A percentile compares a stretch with the other conserved stretches of the same genome.
Evolutionary conservation across 2,329 filamentous ascomycete species (phyloP).

Genomic region (Domatiomyces catenatus): DNA sequence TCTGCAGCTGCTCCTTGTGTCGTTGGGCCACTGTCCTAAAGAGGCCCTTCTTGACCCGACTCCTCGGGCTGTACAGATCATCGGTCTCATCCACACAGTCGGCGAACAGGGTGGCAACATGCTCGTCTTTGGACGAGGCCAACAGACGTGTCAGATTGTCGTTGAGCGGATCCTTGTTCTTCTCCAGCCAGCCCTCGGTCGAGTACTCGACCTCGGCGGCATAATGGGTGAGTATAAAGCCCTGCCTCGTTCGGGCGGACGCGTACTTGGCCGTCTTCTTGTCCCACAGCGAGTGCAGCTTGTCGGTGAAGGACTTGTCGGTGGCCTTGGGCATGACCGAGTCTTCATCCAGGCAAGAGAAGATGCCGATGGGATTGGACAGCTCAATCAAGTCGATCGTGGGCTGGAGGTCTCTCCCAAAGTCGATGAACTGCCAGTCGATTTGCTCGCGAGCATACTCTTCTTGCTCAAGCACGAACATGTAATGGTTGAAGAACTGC

Average conservation of each 20-base stretch:
- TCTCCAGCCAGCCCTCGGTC: conserved; percentile 88
- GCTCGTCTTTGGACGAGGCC: conserved; percentile 63
- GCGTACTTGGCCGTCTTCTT: conserved; percentile 90
- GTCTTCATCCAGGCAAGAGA: conserved; percentile 94
- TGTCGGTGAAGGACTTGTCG: conserved; percentile 92
- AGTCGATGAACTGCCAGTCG: conserved; percentile 99
- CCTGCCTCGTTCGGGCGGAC: conserved; percentile 70
- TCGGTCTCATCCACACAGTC: conserved; percentile 79
- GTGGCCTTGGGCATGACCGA: conserved; percentile 98
- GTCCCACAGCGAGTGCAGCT: conserved; percentile 92
- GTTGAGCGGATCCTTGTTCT: conserved; percentile 96
- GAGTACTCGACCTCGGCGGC: conserved; percentile 96
- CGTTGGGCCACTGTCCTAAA: conserved; percentile 93
- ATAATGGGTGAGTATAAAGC: conserved; percentile 93
- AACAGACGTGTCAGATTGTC: conserved; percentile 89
- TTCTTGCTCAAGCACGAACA: conserved; percentile 98
- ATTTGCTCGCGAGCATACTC: conserved; percentile 96
- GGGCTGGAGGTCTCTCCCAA: conserved; percentile 88
- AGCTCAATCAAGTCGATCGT: conserved; percentile 96
- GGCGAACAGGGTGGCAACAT: conserved; percentile 68
- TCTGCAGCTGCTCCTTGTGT: conserved; percentile 97
- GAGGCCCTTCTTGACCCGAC: conserved; percentile 85
- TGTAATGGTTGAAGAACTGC: conserved; percentile 99
- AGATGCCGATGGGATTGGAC: conserved; percentile 93
- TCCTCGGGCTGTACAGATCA: conserved; percentile 50